Conservation (phyloP, 495 filamentous ascomycete species). For the Coniosporium apollinis region DNA sequence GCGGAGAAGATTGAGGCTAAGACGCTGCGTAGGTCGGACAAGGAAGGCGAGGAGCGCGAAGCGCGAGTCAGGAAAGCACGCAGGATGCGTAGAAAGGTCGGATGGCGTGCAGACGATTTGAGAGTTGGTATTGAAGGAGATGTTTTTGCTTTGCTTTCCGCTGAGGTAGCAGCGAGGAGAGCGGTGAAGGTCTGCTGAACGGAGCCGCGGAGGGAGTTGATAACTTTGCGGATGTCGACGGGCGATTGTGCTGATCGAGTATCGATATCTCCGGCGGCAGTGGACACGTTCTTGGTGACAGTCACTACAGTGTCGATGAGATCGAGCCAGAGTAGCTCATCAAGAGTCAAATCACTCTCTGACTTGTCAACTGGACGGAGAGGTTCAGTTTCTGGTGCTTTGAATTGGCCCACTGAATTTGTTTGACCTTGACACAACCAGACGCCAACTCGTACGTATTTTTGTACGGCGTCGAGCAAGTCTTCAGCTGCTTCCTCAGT, state of each 20-base stretch:
- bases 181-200: constrained; percentile 87
- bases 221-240: constrained; percentile 37
- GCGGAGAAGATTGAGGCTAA: constrained; percentile 82
- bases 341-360: constrained; percentile 49
- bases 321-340: constrained; percentile 80
- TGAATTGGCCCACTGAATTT: constrained; percentile 30
- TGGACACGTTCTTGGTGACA: constrained; percentile 42
- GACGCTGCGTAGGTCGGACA: constrained; percentile 72
- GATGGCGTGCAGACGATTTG: constrained; percentile 31
- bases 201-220: constrained; percentile 48
- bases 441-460: constrained; percentile 76
- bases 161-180: constrained; percentile 38
- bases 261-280: constrained; percentile 12
- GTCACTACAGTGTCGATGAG: constrained; percentile 72
- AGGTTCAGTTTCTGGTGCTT: too few relatives aligned
- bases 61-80: constrained; percentile 80
- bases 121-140: constrained; percentile 18
- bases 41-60: constrained; percentile 60
- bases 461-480: constrained; percentile 61
- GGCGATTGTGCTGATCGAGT: too few relatives aligned
- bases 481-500: constrained; percentile 39
- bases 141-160: constrained; percentile 23
- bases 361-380: too few relatives aligned
- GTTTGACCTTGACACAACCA: constrained; percentile 92
- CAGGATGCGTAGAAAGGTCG: constrained; percentile 75